Evolutionary conservation across 345 rosid species (phyloP), one percentile per base, ranked within the genome.

Genomic region (Linum usitatissimum): DNA sequence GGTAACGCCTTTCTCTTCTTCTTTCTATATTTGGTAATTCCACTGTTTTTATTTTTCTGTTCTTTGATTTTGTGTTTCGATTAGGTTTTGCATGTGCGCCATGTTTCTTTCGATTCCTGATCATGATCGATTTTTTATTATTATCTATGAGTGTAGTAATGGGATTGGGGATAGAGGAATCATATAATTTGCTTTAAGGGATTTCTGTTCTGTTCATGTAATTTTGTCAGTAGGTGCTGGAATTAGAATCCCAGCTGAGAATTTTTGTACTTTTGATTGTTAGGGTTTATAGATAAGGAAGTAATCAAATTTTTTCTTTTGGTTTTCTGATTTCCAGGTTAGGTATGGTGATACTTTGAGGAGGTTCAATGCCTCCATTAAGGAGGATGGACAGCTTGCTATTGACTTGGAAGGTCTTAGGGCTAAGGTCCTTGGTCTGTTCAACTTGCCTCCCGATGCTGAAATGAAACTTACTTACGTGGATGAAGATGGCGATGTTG

Each of bases 401-500:
- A 88, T 93, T 56, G 79, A 82, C 73, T 72, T 87, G 80, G 70
- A 56, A 66, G 74, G 66, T 53, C 75, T 93, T 61, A 83, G 75
- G 81, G 79, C 68, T n/a, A 90, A 82, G 78, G 82, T 93, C 48
- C 45, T 68, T 51, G 55, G 67, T 69, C 89, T 90, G 31, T 93
- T 87, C 55, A 70, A 71, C 69, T 65, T 90, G 54, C 75, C 97
- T 55, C 34, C 59, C 6, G 83, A 78, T 71, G 67, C 85, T 61
- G 86, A 77, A 18, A 65, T 86, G 53, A 67, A 66, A 14, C 75
- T 93, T 65, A 93, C 89, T 30, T 93, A 92, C 70, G 55, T 82
- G 9, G 98, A 92, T 71, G 98, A 92, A 76, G 97, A 92, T 75
- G 97, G 88, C 18, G 99, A 93, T 71, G 69, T 75, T 21, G 92